Base-by-base conservation (phyloP, 352 stramenopile species). In the Albugo laibachii region DNA sequence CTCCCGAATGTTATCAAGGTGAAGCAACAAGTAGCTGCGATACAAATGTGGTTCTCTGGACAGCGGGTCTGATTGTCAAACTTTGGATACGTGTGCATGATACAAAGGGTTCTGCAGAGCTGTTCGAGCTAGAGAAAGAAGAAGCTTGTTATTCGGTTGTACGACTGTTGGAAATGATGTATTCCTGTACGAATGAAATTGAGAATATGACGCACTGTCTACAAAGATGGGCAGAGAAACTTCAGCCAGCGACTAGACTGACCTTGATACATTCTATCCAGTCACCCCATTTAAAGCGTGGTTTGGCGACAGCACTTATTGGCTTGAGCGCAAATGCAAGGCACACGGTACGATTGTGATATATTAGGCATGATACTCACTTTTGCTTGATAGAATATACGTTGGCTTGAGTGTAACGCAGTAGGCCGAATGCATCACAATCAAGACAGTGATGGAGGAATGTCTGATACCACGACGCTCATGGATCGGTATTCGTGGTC, bases 401-500 rank as follows among this genome's bases (percentile, higher is more conserved):
- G 84, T 47, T 89, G 77, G 77, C 82, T 82, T 43, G 72, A 80
- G 42, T 83, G 66, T 52, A 86, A 86, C 49, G 63, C 70, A 13
- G 53, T 82, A 11, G 73, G 73, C 4, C 69, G 73, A 16, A 45
- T 77, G 2, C 50, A 83, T 21, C 61, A 74, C 36, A 58, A 5
- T 31, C 3, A 31, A 3, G 24, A 8, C 24, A 31, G 8, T 8
- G 24, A 8, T 3, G 24, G 8, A 31, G 24, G 8, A 31, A 3
- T 10, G 8, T 8, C 3, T 31, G 24, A 8, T 8, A 31, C 3
- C 8, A 31, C 24, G 8, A 31, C 24, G 24, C 24, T 70, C 49
- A 79, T 69, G 1, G 73, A 86, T 36, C 64, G 64, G 5, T 86
- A 86, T 50, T 86, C 73, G n/a, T 86, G 70, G 73, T 81, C 72